A percentile compares a stretch with the other conserved stretches of the same genome.
Conservation (phyloP, 2,329 filamentous ascomycete species). For the Fusarium redolens region DNA sequence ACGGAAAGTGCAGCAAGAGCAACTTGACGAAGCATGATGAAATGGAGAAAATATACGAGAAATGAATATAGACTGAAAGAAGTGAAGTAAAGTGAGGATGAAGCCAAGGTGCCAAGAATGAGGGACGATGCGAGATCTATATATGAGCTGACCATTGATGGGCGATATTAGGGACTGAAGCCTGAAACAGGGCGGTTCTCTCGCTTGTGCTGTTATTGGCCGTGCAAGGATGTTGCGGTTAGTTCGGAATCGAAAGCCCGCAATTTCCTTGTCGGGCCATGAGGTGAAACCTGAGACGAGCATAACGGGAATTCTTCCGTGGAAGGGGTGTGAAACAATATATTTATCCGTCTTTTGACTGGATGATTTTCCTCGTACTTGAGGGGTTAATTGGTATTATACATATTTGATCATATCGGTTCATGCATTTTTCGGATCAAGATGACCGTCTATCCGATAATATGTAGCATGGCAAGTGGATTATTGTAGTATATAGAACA, state of each 20-base stretch:
- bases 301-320: slow-evolving; percentile 22
- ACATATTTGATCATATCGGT: background rate
- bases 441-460: background rate
- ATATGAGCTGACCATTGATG: background rate
- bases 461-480: background rate
- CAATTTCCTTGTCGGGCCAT: slow-evolving; percentile 23
- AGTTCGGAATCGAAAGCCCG: slow-evolving; percentile 24
- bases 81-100: slow-evolving; percentile 6
- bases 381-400: background rate
- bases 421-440: background rate
- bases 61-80: background rate
- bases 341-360: slow-evolving; percentile 28
- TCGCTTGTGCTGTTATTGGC: background rate
- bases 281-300: slow-evolving; percentile 23
- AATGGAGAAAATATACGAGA: background rate
- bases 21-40: slow-evolving; percentile 49
- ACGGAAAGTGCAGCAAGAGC: slow-evolving; percentile 59
- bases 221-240: slow-evolving; percentile 7
- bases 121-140: slow-evolving; percentile 6
- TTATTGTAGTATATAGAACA: background rate
- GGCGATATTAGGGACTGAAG: slow-evolving; percentile 17
- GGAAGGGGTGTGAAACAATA: slow-evolving; percentile 30
- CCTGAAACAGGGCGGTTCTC: slow-evolving; percentile 26
- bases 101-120: slow-evolving; percentile 13
- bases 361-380: background rate